Base-by-base conservation (phyloP, 371 early-diverging fungal genomes). In the Cladochytrium tenue region DNA sequence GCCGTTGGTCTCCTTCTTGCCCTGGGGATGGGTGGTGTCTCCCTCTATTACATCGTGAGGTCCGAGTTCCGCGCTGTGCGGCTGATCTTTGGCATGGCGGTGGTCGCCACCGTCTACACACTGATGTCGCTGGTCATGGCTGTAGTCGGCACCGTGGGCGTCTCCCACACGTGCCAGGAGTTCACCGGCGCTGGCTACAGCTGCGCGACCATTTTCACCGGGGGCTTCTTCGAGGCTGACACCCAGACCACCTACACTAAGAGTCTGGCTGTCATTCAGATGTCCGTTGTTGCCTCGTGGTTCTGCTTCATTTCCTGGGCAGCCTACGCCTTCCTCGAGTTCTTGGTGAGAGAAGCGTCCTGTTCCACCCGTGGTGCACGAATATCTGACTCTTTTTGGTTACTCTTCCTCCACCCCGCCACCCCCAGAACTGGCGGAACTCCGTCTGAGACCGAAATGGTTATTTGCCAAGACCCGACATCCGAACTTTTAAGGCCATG, bases 81-180 rank as follows among this genome's bases (percentile, higher is more conserved):
- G n/a, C 58, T 75, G 27, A 75, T 75, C 65, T 71, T 68, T 26
- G 71, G 67, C 32, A 66, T 75, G 53, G 71, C 72, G 25, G 58
- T 69, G 31, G 32, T 69, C 65, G 62, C 75, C 35, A 56, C 66
- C 23, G 52, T 70, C 51, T 68, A 61, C 35, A 63, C 71, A 20
- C 58, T 72, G 27, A 58, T 76, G 30, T 32, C 66, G 15, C 60
- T 76, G 53, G 58, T 76, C 62, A 69, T 61, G 60, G 70, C 71
- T 28, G 58, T 68, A 15, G 30, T 76, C 51, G 68, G 69, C 31
- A 66, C 73, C 15, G 73, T 68, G 51, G 76, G 76, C 4, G 53
- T 76, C 59, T 62, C 61, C 56, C 53, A 59, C 32, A 72, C 76
- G 15, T 76, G 76, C 58, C 15, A n/a, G 17, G 60, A 69, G 51